Conservation (phyloP, 257 asterid species). For the Ilex asprella region DNA sequence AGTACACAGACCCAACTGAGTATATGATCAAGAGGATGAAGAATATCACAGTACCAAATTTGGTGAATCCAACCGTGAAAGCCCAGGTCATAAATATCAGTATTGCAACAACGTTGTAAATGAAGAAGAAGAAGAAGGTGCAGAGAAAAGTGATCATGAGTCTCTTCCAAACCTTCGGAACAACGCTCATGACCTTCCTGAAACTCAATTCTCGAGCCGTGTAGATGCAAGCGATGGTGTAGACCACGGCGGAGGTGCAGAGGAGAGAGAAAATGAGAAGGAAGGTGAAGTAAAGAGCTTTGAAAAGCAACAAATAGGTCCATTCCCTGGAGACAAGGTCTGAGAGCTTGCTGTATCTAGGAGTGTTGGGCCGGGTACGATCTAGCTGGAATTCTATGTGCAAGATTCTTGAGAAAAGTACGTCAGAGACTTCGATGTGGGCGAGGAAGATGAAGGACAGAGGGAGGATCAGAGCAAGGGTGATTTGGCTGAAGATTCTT, state of each 20-base stretch:
- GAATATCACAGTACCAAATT: constrained; percentile 6
- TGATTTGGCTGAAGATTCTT: constrained; percentile 50
- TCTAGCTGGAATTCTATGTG: constrained; percentile 15
- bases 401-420: constrained; percentile 25
- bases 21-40: constrained; percentile 21
- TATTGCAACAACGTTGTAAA: constrained; percentile 27
- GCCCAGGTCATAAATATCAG: constrained; percentile 5
- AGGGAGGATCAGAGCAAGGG: constrained; percentile 56
- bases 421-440: constrained; percentile 29
- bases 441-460: constrained; percentile 50
- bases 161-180: constrained; percentile 64
- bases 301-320: constrained; percentile 26
- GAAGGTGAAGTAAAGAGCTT: constrained; percentile 24
- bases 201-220: constrained; percentile 35
- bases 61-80: neutral
- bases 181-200: constrained; percentile 45
- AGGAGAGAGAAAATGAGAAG: constrained; percentile 50
- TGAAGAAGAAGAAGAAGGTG: constrained; percentile 23
- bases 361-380: constrained; percentile 14
- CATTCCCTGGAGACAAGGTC: constrained; percentile 32
- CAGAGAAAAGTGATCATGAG: constrained; percentile 45
- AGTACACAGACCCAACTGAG: constrained; percentile 29
- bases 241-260: constrained; percentile 57
- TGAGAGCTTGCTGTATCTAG: constrained; percentile 10
- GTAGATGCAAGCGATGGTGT: constrained; percentile 45